Conservation (phyloP, 495 filamentous ascomycete genomes). For the Neurospora pannonica region DNA sequence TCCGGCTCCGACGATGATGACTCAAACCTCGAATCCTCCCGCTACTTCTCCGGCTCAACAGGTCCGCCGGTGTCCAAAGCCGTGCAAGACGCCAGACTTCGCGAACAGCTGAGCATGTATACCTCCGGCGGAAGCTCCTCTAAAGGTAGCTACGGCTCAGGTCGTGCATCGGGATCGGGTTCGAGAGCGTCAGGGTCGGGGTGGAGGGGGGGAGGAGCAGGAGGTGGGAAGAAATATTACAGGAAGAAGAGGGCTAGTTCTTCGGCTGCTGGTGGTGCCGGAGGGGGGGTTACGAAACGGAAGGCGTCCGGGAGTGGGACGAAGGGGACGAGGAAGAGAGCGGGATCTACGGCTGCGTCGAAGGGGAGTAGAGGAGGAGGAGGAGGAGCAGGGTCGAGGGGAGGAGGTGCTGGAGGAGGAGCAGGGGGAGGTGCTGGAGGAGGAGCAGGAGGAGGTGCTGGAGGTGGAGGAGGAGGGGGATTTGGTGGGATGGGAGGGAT, state of each 20-base stretch:
- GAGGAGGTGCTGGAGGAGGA: neutral
- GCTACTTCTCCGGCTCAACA: constrained; percentile 4
- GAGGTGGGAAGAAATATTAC: constrained; percentile 12
- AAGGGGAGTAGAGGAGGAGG: neutral
- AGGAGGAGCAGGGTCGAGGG: neutral
- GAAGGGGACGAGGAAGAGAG: neutral
- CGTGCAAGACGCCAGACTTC: neutral
- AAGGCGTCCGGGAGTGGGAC: neutral
- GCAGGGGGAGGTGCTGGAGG: neutral
- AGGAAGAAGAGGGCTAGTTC: neutral
- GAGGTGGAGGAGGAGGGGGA: neutral
- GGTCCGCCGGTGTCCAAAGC: neutral
- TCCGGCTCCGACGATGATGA: constrained; percentile 12
- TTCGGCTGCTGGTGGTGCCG: neutral
- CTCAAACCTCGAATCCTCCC: constrained; percentile 7
- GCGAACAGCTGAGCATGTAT: neutral
- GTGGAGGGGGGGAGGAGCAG: neutral
- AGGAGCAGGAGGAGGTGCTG: neutral
- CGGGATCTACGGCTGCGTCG: no score
- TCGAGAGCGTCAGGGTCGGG: neutral
- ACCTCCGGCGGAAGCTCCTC: neutral
- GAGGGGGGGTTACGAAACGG: neutral
- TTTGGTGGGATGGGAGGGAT: neutral
- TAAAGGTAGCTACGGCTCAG: constrained; percentile 15
- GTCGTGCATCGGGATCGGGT: constrained; percentile 1